Conservation (phyloP, 805 yeast species). For the Starmerella floris region DNA sequence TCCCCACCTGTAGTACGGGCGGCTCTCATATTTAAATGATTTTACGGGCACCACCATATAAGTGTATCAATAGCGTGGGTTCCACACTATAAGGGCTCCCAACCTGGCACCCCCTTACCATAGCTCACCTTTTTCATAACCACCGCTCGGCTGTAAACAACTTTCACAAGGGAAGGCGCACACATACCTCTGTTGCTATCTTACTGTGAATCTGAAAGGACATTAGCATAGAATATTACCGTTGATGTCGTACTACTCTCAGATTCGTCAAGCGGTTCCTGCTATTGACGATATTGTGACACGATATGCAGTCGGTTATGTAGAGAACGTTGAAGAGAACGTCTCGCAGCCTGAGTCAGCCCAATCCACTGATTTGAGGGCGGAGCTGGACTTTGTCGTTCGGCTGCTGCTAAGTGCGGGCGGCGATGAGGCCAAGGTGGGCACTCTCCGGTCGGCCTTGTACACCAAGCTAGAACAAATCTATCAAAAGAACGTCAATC, state of each 20-base stretch:
- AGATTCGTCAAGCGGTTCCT: constrained; percentile 77
- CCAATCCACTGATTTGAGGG: constrained; percentile 49
- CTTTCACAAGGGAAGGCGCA: no score
- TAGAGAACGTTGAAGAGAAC: constrained; percentile 61
- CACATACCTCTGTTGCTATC: no score
- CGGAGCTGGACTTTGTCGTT: constrained; percentile 56
- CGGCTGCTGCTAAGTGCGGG: constrained; percentile 70
- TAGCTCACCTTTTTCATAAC: no score
- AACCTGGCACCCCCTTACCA: no score
- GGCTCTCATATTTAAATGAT: no score
- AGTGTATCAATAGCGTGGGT: no score
- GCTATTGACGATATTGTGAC: constrained; percentile 75
- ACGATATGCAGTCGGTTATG: constrained; percentile 82
- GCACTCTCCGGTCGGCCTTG: constrained; percentile 39
- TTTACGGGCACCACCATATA: no score
- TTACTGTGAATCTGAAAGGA: no score
- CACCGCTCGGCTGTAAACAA: no score
- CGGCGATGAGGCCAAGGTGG: constrained; percentile 48
- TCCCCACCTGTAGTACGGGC: no score
- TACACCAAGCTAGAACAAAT: constrained; percentile 36
- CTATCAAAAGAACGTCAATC: constrained; percentile 33
- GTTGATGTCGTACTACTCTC: constrained; percentile 26
- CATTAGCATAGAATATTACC: no score
- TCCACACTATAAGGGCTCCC: no score
- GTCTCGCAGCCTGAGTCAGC: constrained; percentile 76